These are phyloP conservation scores for Tylopilus subfusipes DNA, from an alignment of 768 basidiomycete species.

Conservation along the genomic window DNA sequence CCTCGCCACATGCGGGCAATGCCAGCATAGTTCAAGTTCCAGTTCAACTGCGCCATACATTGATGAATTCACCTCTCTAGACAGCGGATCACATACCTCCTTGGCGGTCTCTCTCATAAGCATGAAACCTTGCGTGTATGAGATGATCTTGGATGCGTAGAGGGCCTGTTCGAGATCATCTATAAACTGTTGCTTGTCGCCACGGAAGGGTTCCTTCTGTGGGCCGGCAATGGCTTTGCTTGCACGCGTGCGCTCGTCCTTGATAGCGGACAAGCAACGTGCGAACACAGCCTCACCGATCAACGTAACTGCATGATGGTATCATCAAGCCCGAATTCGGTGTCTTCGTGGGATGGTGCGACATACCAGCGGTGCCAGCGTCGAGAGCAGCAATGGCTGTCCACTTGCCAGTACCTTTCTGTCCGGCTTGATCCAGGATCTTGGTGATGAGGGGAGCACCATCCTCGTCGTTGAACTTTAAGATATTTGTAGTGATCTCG, in stretches of 20 bases:
- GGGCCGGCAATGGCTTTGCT: constrained; percentile 90
- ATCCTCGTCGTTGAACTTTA: constrained; percentile 95
- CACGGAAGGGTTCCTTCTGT: constrained; percentile 88
- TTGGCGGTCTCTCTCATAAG: constrained; percentile 98
- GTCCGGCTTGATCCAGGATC: constrained; percentile 94
- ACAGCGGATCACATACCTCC: constrained; percentile 49
- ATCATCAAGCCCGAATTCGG: constrained; percentile 6
- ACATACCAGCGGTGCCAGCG: constrained; percentile 77
- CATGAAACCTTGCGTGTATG: constrained; percentile 99
- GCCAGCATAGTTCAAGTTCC: constrained; percentile 96
- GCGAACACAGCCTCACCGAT: constrained; percentile 99
- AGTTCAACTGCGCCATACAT: constrained; percentile 48
- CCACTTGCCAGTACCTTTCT: constrained; percentile 99
- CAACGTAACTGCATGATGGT: constrained; percentile 69
- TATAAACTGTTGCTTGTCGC: constrained; percentile 98
- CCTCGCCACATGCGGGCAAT: constrained; percentile 99
- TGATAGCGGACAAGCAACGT: constrained; percentile 95
- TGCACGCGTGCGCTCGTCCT: constrained; percentile 91
- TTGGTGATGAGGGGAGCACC: constrained; percentile 88
- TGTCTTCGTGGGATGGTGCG: constrained; percentile 5
- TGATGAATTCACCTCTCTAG: not conserved
- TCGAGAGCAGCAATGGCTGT: constrained; percentile 97
- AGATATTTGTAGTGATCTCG: constrained; percentile 95
- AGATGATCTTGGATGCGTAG: constrained; percentile 99
- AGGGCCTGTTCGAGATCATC: constrained; percentile 98